These are phyloP conservation scores for Xylariaceae sp. DNA, from an alignment of 2,329 filamentous ascomycete genomes.

Conservation along the genomic window DNA sequence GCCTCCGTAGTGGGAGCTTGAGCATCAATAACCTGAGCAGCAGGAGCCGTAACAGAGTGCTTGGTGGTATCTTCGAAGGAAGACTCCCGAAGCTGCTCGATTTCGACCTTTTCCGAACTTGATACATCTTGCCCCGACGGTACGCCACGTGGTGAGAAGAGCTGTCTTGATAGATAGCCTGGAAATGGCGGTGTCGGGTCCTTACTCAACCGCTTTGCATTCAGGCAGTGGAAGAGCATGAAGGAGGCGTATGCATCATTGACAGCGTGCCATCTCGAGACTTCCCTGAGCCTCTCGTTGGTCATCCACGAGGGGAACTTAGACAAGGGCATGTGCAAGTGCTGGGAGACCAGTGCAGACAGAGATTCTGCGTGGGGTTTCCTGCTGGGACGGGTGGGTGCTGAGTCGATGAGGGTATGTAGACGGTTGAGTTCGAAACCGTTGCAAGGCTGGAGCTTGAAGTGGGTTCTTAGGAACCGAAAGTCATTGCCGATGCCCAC, in stretches of 20 bases:
- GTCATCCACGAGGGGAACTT: too few relatives aligned
- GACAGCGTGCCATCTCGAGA: conserved; percentile 15
- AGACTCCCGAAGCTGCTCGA: too few relatives aligned
- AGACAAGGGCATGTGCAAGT: conserved; percentile 17
- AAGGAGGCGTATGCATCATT: conserved; percentile 19
- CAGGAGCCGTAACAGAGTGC: too few relatives aligned
- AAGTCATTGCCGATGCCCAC: conserved; percentile 17
- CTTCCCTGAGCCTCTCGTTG: conserved; percentile 16
- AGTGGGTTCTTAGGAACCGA: conserved; percentile 9
- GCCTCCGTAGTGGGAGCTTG: too few relatives aligned
- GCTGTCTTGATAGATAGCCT: too few relatives aligned
- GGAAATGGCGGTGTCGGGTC: conserved; percentile 9
- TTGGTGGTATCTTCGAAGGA: too few relatives aligned
- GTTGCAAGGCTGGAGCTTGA: conserved; percentile 14
- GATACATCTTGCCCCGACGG: too few relatives aligned
- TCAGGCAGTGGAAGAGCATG: conserved; percentile 22
- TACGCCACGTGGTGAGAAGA: too few relatives aligned
- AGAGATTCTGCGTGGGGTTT: too few relatives aligned
- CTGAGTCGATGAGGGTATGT: conserved; percentile 10
- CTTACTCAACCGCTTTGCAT: conserved; percentile 16
- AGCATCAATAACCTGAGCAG: too few relatives aligned
- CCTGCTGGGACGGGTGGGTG: conserved; percentile 8
- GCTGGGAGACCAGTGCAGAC: conserved; percentile 11
- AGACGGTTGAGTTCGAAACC: conserved; percentile 21
- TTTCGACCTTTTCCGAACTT: too few relatives aligned